Evolutionary conservation across 1,284 basidiomycete genomes (phyloP), one percentile per base, ranked within the genome.

Genomic region (Dichomitus squalens): DNA sequence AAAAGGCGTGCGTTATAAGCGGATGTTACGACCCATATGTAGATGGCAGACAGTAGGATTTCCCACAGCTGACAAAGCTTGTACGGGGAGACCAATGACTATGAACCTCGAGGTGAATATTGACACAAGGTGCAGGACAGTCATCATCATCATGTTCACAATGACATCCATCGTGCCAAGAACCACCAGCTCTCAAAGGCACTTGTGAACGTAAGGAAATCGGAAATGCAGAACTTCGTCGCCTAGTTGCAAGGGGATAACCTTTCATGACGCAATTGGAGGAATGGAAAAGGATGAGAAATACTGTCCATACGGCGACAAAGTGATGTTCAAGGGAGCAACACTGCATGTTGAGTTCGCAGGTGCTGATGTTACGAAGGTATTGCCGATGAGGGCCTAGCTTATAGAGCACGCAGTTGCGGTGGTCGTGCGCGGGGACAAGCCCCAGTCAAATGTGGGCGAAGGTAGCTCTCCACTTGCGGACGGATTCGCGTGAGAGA

Each of bases 241-340:
- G 49, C 29, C 49, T 51, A 7, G 11, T 9, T 36, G 35, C 12
- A n/a, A 41, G 21, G 7, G 8, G 16, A 14, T 20, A 14, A 3
- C 5, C 11, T n/a, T 12, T 33, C 31, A 27, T 18, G 33, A 44
- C 11, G 5, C 23, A 11, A 23, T 40, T 23, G 7, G n/a, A 5
- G 12, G 12, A 18, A 7, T n/a, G 7, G 29, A 18, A 14, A 25
- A 29, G 9, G 25, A 12, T 35, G 3, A 23, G 34, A 18, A 25
- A 73, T 81, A 70, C 65, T 83, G 81, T 50, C 82, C 81, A 59
- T 75, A 81, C 8, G 82, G 82, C 60, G 74, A 74, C 36, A 84
- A 64, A 1, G 76, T 79, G 55, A 84, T 73, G 5, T 76, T 78
- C 52, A 66, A 75, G n/a, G 75, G 68, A 4, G 67, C 61, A 5